phyloP scores from a whole-genome alignment of 495 filamentous ascomycete species.

The Monascus purpureus region DNA sequence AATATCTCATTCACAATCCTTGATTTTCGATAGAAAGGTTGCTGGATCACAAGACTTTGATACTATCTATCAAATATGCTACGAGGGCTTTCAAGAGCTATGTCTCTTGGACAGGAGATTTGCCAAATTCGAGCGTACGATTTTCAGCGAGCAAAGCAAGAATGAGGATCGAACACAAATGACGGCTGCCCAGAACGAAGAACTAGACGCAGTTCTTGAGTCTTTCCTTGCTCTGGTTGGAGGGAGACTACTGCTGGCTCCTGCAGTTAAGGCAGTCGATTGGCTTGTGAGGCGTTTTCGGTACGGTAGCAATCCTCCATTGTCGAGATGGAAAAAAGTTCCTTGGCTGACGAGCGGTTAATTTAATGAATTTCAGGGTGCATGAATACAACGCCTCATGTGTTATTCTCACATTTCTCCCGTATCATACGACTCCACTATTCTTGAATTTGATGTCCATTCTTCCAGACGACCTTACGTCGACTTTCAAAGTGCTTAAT shows the following conservation, averaged over 20 bases:
- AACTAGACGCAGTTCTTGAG: constrained; percentile 63
- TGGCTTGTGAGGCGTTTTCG: constrained; percentile 88
- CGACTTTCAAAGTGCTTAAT: constrained; percentile 67
- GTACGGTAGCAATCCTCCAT: constrained; percentile 30
- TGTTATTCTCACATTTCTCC: constrained; percentile 77
- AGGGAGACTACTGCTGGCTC: constrained; percentile 62
- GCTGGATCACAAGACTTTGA: constrained; percentile 81
- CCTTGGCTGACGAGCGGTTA: constrained; percentile 15
- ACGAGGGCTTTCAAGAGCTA: constrained; percentile 79
- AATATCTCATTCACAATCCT: constrained; percentile 72
- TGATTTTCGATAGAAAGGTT: constrained; percentile 73
- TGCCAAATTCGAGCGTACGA: constrained; percentile 44
- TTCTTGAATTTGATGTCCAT: constrained; percentile 75
- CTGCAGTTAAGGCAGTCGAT: constrained; percentile 79
- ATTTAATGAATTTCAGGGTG: constrained; percentile 36
- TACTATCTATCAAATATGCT: constrained; percentile 70
- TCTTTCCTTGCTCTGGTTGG: constrained; percentile 68
- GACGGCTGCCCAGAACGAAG: constrained; percentile 63
- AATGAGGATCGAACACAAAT: constrained; percentile 72
- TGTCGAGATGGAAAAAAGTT: neutral
- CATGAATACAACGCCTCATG: constrained; percentile 79
- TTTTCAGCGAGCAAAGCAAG: constrained; percentile 91
- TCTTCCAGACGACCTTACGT: constrained; percentile 54
- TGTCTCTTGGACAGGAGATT: constrained; percentile 75
- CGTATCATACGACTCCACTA: constrained; percentile 71